Evolutionary conservation across 768 basidiomycete species (phyloP).

Genomic region (Hygrophoropsis aurantiaca): DNA sequence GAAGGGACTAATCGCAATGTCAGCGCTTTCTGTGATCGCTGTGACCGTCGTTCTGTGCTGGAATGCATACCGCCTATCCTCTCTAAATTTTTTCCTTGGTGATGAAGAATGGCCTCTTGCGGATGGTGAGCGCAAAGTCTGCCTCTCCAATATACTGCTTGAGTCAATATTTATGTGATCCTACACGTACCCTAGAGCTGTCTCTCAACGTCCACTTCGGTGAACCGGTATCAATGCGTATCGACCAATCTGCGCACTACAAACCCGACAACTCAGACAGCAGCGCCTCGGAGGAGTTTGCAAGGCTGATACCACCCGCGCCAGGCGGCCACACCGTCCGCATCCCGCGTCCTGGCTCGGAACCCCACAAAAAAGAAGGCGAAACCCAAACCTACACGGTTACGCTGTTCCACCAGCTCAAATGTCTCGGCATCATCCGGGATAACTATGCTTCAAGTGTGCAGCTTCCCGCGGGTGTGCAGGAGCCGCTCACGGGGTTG

Average conservation of each 20-base stretch:
- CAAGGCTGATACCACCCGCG: conserved; percentile 26
- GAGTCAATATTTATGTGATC: too few relatives aligned
- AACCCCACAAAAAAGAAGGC: too few relatives aligned
- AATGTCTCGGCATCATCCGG: conserved; percentile 37
- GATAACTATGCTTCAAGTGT: conserved; percentile 16
- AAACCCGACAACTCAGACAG: conserved; percentile 5
- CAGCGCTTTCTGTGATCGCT: too few relatives aligned
- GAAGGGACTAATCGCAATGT: too few relatives aligned
- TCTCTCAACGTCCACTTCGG: conserved; percentile 5
- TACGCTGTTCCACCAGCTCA: conserved; percentile 40
- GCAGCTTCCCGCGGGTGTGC: background rate
- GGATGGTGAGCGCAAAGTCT: too few relatives aligned
- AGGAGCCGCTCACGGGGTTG: conserved; percentile 4
- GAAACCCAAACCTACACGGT: conserved; percentile 31
- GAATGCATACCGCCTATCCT: too few relatives aligned
- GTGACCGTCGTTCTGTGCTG: too few relatives aligned
- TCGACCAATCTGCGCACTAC: conserved; percentile 26
- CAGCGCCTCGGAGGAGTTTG: conserved; percentile 23
- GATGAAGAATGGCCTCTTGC: too few relatives aligned
- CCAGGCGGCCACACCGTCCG: conserved; percentile 31
- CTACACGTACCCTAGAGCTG: conserved; percentile 7
- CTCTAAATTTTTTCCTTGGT: too few relatives aligned
- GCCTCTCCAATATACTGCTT: too few relatives aligned
- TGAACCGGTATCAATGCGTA: conserved; percentile 19
- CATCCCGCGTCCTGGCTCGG: conserved; percentile 14